These are phyloP conservation scores for Onygenales sp. DNA, from an alignment of 2,329 filamentous ascomycete genomes.

Conservation along the genomic window DNA sequence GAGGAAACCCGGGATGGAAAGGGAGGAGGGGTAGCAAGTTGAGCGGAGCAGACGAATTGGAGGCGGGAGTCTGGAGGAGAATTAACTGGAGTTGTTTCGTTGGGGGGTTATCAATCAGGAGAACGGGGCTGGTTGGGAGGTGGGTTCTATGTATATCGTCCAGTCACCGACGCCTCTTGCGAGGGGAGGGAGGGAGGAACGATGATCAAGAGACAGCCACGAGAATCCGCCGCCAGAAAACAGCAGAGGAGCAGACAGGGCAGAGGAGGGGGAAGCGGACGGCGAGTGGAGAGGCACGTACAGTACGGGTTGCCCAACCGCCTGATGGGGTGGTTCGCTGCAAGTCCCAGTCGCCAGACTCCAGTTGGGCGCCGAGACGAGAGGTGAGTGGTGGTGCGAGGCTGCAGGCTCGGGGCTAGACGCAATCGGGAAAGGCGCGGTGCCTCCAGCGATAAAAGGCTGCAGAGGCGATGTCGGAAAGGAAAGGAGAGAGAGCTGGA, in stretches of 20 bases:
- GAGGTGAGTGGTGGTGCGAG: neutral
- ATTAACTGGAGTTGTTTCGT: neutral
- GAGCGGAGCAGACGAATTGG: neutral
- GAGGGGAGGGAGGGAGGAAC: neutral
- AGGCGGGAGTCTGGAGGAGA: neutral
- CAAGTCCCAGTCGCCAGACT: neutral
- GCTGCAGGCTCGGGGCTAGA: neutral
- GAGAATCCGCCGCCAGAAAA: neutral
- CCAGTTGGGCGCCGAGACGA: neutral
- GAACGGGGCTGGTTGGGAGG: too few species aligned
- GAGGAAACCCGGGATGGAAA: slow-evolving; percentile 7
- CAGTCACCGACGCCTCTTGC: neutral
- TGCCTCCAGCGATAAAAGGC: neutral
- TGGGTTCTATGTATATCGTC: too few species aligned
- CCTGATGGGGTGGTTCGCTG: neutral
- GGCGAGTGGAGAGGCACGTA: neutral
- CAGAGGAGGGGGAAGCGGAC: neutral
- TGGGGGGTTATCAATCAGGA: neutral
- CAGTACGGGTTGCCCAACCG: neutral
- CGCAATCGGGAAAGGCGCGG: neutral
- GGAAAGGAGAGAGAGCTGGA: neutral
- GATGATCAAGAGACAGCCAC: neutral
- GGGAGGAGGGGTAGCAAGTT: neutral
- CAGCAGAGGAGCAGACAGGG: neutral
- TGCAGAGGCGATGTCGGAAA: neutral